These are phyloP conservation scores for Kodamaea sp. DNA, from an alignment of 1,139 yeast genomes.

Conservation along the genomic window DNA sequence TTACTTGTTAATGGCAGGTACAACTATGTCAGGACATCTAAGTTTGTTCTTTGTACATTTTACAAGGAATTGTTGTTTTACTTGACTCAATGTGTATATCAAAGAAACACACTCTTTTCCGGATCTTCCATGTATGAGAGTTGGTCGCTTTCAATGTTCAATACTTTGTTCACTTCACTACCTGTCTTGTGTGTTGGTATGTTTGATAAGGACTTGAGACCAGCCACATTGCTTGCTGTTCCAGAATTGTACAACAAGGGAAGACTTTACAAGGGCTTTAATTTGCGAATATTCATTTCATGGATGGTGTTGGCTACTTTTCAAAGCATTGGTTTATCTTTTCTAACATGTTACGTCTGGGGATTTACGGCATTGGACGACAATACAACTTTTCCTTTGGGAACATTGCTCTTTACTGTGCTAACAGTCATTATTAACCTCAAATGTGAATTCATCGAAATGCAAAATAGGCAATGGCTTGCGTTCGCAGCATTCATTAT, in stretches of 20 bases:
- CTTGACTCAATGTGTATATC: constrained; percentile 84
- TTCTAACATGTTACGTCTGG: constrained; percentile 66
- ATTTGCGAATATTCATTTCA: constrained; percentile 61
- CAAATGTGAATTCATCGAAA: constrained; percentile 80
- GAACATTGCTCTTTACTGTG: constrained; percentile 72
- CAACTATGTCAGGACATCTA: constrained; percentile 88
- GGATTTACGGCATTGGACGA: constrained; percentile 68
- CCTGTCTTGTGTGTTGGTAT: constrained; percentile 94
- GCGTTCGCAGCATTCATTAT: constrained; percentile 68
- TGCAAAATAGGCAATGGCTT: constrained; percentile 76
- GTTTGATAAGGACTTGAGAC: constrained; percentile 87
- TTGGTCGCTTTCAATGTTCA: constrained; percentile 97
- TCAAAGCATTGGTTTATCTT: constrained; percentile 73
- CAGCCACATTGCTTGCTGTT: constrained; percentile 84
- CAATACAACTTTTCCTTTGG: constrained; percentile 78
- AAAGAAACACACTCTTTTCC: constrained; percentile 82
- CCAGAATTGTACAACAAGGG: constrained; percentile 89
- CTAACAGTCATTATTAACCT: constrained; percentile 71
- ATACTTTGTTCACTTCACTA: constrained; percentile 89
- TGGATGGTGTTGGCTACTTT: constrained; percentile 82
- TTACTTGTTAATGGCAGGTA: constrained; percentile 93
- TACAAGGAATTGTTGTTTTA: constrained; percentile 92
- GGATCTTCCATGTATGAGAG: constrained; percentile 93
- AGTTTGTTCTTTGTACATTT: constrained; percentile 90
- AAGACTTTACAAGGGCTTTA: constrained; percentile 73